Conservation (phyloP, 306 rosid genomes). For the Lagenaria siceraria region DNA sequence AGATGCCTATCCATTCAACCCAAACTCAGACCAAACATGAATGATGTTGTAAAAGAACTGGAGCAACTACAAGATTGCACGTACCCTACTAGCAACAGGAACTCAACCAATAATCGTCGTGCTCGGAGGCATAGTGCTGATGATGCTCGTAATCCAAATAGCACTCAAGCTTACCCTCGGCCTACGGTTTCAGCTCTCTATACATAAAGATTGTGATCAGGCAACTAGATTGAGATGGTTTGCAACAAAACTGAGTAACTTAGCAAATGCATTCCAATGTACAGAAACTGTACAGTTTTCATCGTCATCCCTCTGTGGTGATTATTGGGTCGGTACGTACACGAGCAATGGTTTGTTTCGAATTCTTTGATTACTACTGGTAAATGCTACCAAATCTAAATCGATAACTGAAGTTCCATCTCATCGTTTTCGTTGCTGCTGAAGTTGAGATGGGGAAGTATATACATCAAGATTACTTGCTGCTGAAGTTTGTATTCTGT, state of each 20-base stretch:
- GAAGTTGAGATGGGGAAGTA: not conserved
- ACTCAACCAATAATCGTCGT: constrained; percentile 11
- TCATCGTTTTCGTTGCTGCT: not conserved
- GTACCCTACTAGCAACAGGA: constrained; percentile 12
- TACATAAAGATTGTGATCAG: constrained; percentile 10
- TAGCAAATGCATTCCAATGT: not conserved
- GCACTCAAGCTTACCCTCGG: constrained; percentile 39
- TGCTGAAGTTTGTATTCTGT: not conserved
- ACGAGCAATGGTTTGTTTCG: not conserved
- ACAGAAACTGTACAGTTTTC: not conserved
- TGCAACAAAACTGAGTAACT: not conserved
- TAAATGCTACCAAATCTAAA: not conserved
- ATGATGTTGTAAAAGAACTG: constrained; percentile 30
- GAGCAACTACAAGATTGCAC: constrained; percentile 32
- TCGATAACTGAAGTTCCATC: not conserved
- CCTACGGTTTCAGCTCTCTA: constrained; percentile 46
- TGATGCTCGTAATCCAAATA: constrained; percentile 10
- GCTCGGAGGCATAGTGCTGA: constrained; percentile 56
- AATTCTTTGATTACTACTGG: not conserved
- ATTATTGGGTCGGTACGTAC: not conserved
- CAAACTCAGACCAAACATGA: constrained; percentile 55
- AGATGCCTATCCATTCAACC: constrained; percentile 37
- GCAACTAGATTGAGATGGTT: not conserved
- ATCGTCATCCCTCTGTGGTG: not conserved
- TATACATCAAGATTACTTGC: not conserved